phyloP scores from a whole-genome alignment of 1,139 yeast species.

The Pneumocystis wakefieldiae region DNA sequence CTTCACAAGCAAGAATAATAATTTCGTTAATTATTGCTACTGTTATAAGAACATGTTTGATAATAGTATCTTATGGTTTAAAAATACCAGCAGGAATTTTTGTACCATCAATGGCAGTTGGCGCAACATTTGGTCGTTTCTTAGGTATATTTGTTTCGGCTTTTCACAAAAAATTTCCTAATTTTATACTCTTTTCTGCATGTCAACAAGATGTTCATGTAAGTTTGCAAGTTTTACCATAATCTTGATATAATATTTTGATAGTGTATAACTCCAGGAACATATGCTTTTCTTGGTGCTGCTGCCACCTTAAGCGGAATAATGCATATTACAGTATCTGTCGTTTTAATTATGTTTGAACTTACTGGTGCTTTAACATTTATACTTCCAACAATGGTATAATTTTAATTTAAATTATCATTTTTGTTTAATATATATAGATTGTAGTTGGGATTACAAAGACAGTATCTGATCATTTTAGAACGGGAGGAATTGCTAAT shows the following conservation, averaged over 20 bases:
- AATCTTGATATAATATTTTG: not conserved
- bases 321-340: constrained; percentile 80
- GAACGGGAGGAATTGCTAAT: constrained; percentile 83
- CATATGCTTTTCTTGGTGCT: constrained; percentile 94
- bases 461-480: constrained; percentile 57
- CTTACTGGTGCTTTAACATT: constrained; percentile 87
- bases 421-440: not conserved
- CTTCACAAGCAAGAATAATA: constrained; percentile 18
- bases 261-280: constrained; percentile 72
- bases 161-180: constrained; percentile 33
- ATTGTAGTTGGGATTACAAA: constrained; percentile 88
- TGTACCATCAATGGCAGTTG: constrained; percentile 94
- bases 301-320: constrained; percentile 91
- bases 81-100: constrained; percentile 92
- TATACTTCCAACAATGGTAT: constrained; percentile 75
- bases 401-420: not conserved
- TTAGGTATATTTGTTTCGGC: constrained; percentile 56
- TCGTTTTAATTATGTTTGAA: constrained; percentile 91
- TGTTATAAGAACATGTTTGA: constrained; percentile 49
- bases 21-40: constrained; percentile 58
- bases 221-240: not conserved
- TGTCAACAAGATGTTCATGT: constrained; percentile 29
- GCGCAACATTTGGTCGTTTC: constrained; percentile 85
- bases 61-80: constrained; percentile 76
- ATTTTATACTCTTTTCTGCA: constrained; percentile 32